Percentiles rank a stretch among this genome's conserved stretches.
phyloP scores from a whole-genome alignment of 2,329 filamentous ascomycete species.

The Leptographium wingfieldii region DNA sequence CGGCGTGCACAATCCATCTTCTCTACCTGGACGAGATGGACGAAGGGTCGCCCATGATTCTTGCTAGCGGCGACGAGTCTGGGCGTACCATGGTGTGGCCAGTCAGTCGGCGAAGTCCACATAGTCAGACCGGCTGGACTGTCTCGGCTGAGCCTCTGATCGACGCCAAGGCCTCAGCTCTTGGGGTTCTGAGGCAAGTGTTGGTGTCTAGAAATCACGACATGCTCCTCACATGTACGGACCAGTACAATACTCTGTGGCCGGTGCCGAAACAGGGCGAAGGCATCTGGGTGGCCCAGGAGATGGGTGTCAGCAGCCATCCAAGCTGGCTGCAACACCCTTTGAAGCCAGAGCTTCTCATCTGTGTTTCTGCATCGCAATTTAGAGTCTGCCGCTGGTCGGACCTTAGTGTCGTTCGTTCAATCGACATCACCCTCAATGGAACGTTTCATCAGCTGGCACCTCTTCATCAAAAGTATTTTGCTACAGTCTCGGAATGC shows the following conservation, averaged over 20 bases:
- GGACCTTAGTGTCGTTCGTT: background rate
- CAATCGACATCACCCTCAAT: background rate
- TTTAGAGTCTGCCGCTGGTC: background rate
- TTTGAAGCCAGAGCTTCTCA: background rate
- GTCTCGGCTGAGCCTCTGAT: background rate
- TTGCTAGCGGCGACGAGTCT: slow-evolving; percentile 11
- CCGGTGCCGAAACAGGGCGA: slow-evolving; percentile 2
- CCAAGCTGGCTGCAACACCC: background rate
- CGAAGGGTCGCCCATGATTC: background rate
- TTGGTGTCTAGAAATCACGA: slow-evolving; percentile 7
- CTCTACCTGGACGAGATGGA: slow-evolving; percentile 12
- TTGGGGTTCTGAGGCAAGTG: slow-evolving; percentile 4
- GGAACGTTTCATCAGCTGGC: background rate
- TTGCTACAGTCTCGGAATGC: background rate
- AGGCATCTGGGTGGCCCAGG: background rate
- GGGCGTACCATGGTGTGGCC: slow-evolving; percentile 7
- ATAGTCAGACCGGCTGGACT: background rate
- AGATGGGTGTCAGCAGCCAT: background rate
- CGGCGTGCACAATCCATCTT: background rate
- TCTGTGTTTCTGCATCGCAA: background rate
- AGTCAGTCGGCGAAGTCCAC: background rate
- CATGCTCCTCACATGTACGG: slow-evolving; percentile 9
- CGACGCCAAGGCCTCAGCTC: background rate
- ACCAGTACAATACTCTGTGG: slow-evolving; percentile 10
- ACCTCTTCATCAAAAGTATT: background rate